These are phyloP conservation scores for Zygnema cylindricum DNA, from an alignment of 139 green algal genomes.

Conservation along the genomic window DNA sequence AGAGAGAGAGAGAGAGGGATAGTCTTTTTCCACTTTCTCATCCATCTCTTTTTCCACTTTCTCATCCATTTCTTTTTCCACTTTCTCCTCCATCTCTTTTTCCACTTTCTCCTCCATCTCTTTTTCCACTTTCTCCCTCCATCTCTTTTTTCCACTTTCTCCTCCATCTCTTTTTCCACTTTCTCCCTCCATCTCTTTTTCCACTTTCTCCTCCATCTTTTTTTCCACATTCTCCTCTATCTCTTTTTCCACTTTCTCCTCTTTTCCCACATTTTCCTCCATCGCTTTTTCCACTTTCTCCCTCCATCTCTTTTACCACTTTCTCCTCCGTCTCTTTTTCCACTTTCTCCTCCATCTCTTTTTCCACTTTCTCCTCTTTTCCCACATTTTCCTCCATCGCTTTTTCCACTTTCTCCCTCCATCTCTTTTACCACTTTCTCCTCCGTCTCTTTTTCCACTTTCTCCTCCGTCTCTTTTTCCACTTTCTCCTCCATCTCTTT, in stretches of 20 bases:
- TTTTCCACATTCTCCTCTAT: background rate
- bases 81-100: too few relatives aligned
- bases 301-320: background rate
- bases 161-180: too few relatives aligned
- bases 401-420: background rate
- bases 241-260: background rate
- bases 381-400: background rate
- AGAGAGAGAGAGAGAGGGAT: conserved; percentile 14
- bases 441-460: background rate
- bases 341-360: background rate
- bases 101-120: too few relatives aligned
- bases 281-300: background rate
- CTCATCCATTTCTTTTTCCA: too few relatives aligned
- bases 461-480: background rate
- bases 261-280: background rate
- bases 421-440: background rate
- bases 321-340: background rate
- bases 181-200: background rate
- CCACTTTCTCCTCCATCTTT: background rate
- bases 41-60: too few relatives aligned
- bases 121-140: too few relatives aligned
- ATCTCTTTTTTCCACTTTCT: too few relatives aligned
- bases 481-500: background rate
- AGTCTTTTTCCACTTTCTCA: too few relatives aligned
- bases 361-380: background rate